Base-by-base conservation (phyloP, 306 rosid genomes). In the Senna siamea region DNA sequence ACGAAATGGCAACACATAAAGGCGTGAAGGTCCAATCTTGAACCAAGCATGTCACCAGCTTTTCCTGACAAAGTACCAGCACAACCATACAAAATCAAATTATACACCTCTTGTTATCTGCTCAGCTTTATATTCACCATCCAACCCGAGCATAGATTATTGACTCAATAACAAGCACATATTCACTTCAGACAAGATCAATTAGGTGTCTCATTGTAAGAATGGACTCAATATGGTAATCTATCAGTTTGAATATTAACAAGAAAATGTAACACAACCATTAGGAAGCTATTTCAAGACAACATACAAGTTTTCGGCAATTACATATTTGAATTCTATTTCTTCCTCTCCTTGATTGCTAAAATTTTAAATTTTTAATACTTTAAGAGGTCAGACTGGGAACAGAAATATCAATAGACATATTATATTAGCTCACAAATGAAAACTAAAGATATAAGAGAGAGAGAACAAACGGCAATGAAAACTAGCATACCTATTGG, bases 401-500 rank as follows among this genome's bases (percentile, higher is more conserved):
- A 51, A 56, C 64, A 57, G 46, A 77, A 57, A 46, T 4, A 43
- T 37, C 0, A 70, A 37, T 38, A 12, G 50, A 72, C n/a, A n/a
- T n/a, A n/a, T n/a, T 43, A 68, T 10, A 28, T 15, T 58, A 41
- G 20, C 4, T 57, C 9, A 26, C 0, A 14, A 30, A 26, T 20
- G 32, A 9, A 0, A 2, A 6, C 44, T 32, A 32, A 5, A 32
- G 37, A 32, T 32, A 41, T 15, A 48, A 43, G 53, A 51, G 32
- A 46, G 2, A 14, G 30, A 12, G 6, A 51, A 5, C 10, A 17
- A 47, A n/a, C 43, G 69, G 48, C 72, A 51, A 72, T 37, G 67
- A 78, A 74, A 72, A 55, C 9, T 48, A 56, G 72, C 79, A 74
- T 61, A 89, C 99, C 97, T 87, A 80, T 84, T 86, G 59, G 76